Evolutionary conservation across 2,329 filamentous ascomycete species (phyloP), one percentile per base, ranked within the genome.

Genomic region (Ceratocystis harringtonii): DNA sequence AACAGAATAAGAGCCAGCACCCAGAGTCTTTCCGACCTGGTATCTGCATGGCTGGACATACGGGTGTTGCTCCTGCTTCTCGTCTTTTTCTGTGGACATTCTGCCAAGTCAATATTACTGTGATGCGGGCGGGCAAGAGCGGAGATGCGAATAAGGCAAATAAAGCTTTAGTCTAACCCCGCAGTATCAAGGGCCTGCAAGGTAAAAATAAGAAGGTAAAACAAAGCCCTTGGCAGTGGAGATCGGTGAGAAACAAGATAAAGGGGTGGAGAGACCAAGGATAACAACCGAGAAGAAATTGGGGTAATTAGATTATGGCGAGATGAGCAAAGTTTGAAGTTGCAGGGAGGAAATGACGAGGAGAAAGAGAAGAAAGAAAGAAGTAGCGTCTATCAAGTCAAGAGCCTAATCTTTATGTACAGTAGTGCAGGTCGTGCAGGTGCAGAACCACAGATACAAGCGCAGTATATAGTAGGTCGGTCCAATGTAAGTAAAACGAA

Each of bases 21-120:
- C 94, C 65, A 99, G 80, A 28, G 94, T 97, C 81, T 99, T 99
- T 69, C 94, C 94, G 5, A 95, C 96, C 79, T 97, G 99, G 81
- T 99, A 99, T 70, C 92, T 85, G 75, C 92, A 99, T 71, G 94
- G 92, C 77, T 97, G 92, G 69, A 97, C 84, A 75, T 91, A 86
- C 2, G 86, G 82, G 62, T 69, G 71, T 25, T 66, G 61, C 22
- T 44, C 15, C 50, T 48, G 63, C 22, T 45, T 22, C 22, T 30
- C 7, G 19, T 61, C 12, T 19, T 25, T 58, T 58, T 19, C n/a
- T 25, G 52, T 8, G 17, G 52, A 17, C 52, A 58, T 58, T 32
- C 52, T 52, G 48, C 7, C n/a, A 7, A 15, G 36, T 41, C 8
- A 43, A 25, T 62, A 43, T 6, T 44, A 7, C 22, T n/a, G 17